phyloP scores from a whole-genome alignment of 768 basidiomycete species.

The Dentipellis fragilis region DNA sequence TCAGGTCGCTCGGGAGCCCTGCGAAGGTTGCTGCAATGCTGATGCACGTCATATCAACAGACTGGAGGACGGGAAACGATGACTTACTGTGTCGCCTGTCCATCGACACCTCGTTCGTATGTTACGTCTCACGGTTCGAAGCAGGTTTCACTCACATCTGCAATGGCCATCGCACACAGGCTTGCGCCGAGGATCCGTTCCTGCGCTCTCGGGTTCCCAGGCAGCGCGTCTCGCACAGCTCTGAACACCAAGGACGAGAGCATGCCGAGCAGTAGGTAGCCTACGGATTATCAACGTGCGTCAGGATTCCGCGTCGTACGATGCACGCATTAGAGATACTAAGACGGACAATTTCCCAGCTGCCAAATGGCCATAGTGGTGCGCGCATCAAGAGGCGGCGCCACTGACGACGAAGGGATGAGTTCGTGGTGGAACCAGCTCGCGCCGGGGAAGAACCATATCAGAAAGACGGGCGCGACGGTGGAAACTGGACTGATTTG shows the following conservation, averaged over 20 bases:
- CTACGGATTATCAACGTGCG: slow-evolving; percentile 22
- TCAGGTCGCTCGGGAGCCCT: slow-evolving; percentile 47
- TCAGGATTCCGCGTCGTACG: neutral
- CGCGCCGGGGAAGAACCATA: slow-evolving; percentile 50
- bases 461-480: slow-evolving; percentile 37
- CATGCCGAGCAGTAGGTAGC: slow-evolving; percentile 54
- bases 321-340: neutral
- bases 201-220: slow-evolving; percentile 46
- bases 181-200: slow-evolving; percentile 59
- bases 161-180: slow-evolving; percentile 53
- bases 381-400: slow-evolving; percentile 33
- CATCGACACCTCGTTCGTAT: neutral
- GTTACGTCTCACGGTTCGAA: neutral
- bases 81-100: slow-evolving; percentile 49
- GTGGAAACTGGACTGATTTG: slow-evolving; percentile 31
- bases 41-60: neutral
- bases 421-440: slow-evolving; percentile 61
- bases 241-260: slow-evolving; percentile 60
- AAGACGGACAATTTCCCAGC: slow-evolving; percentile 47
- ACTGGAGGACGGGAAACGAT: too few species aligned
- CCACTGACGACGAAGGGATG: slow-evolving; percentile 34
- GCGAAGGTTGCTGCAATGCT: slow-evolving; percentile 52
- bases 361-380: slow-evolving; percentile 59
- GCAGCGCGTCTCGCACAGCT: slow-evolving; percentile 50
- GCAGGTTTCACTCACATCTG: slow-evolving; percentile 43